Percentiles rank a stretch among this genome's conserved stretches.
Evolutionary conservation across 1,284 basidiomycete species (phyloP).

Genomic region (Pyrrhoderma noxium): DNA sequence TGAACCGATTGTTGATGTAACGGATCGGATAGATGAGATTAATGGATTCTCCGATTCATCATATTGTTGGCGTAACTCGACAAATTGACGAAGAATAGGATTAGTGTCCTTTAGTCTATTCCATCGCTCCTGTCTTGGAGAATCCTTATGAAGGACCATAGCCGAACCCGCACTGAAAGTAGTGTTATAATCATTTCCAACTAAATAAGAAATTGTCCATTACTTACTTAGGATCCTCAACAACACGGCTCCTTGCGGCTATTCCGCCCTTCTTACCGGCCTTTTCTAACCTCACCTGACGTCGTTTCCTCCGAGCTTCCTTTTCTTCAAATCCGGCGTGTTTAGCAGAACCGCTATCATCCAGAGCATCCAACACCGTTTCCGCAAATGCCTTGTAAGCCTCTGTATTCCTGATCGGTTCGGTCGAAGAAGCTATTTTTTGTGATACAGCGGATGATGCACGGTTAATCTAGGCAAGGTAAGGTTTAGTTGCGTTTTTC

Average conservation of each 20-base stretch:
- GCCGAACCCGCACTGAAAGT: constrained; percentile 70
- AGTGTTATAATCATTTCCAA: constrained; percentile 6
- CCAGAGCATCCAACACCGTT: constrained; percentile 86
- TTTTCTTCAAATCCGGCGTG: constrained; percentile 94
- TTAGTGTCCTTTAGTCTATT: constrained; percentile 68
- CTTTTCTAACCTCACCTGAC: constrained; percentile 73
- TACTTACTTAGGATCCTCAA: constrained; percentile 74
- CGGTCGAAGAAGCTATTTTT: constrained; percentile 77
- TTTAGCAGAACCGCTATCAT: constrained; percentile 87
- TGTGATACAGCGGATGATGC: constrained; percentile 75
- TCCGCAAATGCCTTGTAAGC: constrained; percentile 92
- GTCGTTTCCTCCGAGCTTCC: constrained; percentile 71
- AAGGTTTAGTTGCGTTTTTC: not conserved
- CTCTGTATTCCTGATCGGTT: constrained; percentile 90
- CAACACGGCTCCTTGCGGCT: constrained; percentile 39
- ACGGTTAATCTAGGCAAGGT: constrained; percentile 53
- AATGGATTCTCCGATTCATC: constrained; percentile 94
- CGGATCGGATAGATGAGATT: constrained; percentile 71
- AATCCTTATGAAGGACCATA: constrained; percentile 77
- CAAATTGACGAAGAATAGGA: constrained; percentile 58
- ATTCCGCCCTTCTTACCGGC: constrained; percentile 66
- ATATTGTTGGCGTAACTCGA: constrained; percentile 63
- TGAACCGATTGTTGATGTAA: constrained; percentile 80
- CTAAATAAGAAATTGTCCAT: not conserved
- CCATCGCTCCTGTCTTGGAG: constrained; percentile 71